Evolutionary conservation across 1,139 yeast genomes (phyloP), one percentile per base, ranked within the genome.

Genomic region (Blastobotrys proliferans): DNA sequence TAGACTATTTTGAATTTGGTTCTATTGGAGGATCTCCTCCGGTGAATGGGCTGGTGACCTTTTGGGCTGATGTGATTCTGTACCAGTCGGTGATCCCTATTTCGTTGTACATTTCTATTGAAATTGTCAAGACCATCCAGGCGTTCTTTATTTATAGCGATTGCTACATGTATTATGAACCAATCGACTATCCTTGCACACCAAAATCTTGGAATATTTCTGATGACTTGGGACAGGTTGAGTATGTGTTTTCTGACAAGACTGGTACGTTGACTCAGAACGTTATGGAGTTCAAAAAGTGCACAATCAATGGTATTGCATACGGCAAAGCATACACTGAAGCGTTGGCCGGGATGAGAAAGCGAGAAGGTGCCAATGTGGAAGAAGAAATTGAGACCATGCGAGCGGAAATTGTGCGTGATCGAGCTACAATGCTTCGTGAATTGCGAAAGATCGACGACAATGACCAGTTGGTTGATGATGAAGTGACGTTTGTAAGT

Each of bases 121-220:
- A 92, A 67, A 90, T 92, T 56, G 86, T 92, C 63, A 92, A 92
- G 60, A 88, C 97, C 1, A 77, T 83, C 3, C 98, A 92, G 60
- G 97, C 98, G 0, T 88, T 77, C 53, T 92, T 92, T 70, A 92
- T 92, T 54, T 88, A 81, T 62, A 82, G 94, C 3, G 98, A 92
- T 66, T 76, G 78, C 35, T 74, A 82, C 57, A 83, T 92, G 88
- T 92, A 88, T 64, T 83, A 90, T 59, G 84, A 77, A 41, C 79
- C 73, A 49, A 69, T 92, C 51, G 96, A 92, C 62, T 90, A 85
- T 61, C 97, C 97, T 1, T 92, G 98, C 65, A 80, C 92, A 4
- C 97, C 98, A 6, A 90, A 92, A 61, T 77, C 96, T 0, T 92
- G 98, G 98, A 87, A 84, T 60, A 90, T 92, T 44, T 87, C 97